These are phyloP conservation scores for Polytrichum commune DNA, from an alignment of 225 moss, liverwort and hornwort species.

Conservation along the genomic window DNA sequence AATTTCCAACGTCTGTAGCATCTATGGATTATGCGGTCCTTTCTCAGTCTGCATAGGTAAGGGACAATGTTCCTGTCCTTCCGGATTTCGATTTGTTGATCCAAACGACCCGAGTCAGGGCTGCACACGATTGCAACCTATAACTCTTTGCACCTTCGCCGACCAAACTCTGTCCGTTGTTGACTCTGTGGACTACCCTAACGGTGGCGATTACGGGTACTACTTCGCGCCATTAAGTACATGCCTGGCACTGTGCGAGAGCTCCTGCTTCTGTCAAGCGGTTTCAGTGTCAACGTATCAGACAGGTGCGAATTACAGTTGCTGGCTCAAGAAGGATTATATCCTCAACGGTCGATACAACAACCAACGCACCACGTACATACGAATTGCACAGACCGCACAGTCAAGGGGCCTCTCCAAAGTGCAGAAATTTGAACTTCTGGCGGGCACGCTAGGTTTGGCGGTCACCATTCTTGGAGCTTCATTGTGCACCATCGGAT, in stretches of 20 bases:
- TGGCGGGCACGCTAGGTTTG: not conserved
- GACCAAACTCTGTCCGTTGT: not conserved
- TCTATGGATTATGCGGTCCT: not conserved
- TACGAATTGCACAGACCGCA: not conserved
- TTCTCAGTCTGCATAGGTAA: not conserved
- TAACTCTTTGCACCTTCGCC: not conserved
- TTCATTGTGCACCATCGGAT: not conserved
- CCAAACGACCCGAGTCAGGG: not conserved
- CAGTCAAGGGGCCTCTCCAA: not conserved
- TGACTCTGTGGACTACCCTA: not conserved
- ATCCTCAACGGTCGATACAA: not conserved
- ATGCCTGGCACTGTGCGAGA: not conserved
- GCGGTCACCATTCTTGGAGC: not conserved
- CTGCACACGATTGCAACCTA: not conserved
- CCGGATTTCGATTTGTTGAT: not conserved
- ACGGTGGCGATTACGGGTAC: not conserved
- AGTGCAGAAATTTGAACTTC: not conserved
- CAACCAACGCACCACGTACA: not conserved
- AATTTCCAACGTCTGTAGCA: not conserved
- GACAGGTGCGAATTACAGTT: not conserved
- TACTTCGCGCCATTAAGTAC: not conserved
- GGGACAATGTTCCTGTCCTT: not conserved
- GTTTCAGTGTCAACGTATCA: not conserved
- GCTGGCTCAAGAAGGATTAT: conserved; percentile 1
- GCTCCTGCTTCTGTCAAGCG: not conserved